Evolutionary conservation across 352 stramenopile genomes (phyloP).

Genomic region (Phytophthora macrochlamydospora): DNA sequence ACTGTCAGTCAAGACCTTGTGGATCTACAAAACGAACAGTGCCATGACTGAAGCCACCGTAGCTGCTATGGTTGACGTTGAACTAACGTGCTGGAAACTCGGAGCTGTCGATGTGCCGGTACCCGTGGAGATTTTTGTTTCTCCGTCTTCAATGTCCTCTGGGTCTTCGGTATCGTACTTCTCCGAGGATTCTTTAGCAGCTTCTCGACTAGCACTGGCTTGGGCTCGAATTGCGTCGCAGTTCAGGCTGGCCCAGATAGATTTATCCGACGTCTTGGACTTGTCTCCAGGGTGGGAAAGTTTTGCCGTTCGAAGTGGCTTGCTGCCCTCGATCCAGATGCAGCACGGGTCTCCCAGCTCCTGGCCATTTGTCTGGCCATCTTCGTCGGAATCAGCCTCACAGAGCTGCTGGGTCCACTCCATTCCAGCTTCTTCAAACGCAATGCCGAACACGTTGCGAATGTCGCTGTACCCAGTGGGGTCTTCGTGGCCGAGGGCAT

Average conservation of each 20-base stretch:
- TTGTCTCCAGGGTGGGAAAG: constrained; percentile 36
- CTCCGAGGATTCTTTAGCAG: background rate
- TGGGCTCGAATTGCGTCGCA: constrained; percentile 18
- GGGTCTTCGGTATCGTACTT: background rate
- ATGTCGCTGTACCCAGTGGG: constrained; percentile 13
- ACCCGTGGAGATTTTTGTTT: constrained; percentile 23
- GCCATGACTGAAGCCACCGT: constrained; percentile 2
- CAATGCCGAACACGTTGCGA: constrained; percentile 56
- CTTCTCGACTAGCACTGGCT: constrained; percentile 13
- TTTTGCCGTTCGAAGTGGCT: constrained; percentile 13
- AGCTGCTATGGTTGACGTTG: background rate
- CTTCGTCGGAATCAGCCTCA: constrained; percentile 71
- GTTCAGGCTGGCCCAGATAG: constrained; percentile 22
- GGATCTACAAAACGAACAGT: background rate
- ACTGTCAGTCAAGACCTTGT: background rate
- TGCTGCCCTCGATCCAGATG: constrained; percentile 40
- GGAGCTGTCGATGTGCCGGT: constrained; percentile 6
- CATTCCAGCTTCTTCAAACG: constrained; percentile 33
- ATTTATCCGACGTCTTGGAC: constrained; percentile 22
- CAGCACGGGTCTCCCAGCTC: constrained; percentile 86
- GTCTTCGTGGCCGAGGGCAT: constrained; percentile 40
- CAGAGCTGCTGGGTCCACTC: constrained; percentile 56
- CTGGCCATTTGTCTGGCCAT: constrained; percentile 84
- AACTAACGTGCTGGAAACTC: background rate
- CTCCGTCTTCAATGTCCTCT: constrained; percentile 23